Evolutionary conservation across 2,329 filamentous ascomycete species (phyloP), one percentile per base, ranked within the genome.

Genomic region (Cladosporium sp.): DNA sequence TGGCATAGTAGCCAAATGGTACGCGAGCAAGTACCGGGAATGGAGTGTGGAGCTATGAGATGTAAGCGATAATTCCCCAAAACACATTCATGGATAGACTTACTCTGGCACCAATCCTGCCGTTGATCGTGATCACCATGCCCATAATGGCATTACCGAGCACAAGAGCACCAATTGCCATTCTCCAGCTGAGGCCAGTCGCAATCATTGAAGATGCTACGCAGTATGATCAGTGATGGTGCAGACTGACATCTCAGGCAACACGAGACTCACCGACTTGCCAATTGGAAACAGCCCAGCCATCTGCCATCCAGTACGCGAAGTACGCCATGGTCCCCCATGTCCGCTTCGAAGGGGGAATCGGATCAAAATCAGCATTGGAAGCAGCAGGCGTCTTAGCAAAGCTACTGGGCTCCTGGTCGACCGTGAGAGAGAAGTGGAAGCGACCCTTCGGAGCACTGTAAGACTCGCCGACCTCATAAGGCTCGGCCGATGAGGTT

Each of bases 1-100:
- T 72, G 69, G 84, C 84, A 80, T 83, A 86, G 75, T 86, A 86
- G 0, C 85, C 85, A 79, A 84, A 87, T 47, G 80, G 81, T 12
- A 83, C 82, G 36, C 85, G 82, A 0, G 84, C 80, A 28, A 86
- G 80, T 5, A 86, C 84, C 0, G 84, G 83, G 70, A 87, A 87
- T 0, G 84, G 84, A 10, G 81, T 80, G 71, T 86, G 83, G 68
- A 85, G 80, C 73, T 77, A 75, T 15, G 74, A 73, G 26, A 75
- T 76, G 59, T 87, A 79, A 41, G 84, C 81, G 67, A 36, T 38
- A 1, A 14, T 54, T n/a, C 10, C 8, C 18, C 15, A 30, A 49
- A 21, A 4, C 14, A 26, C 21, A 24, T 15, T 24, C 15, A 28
- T 18, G 12, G 2, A 36, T 1, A 14, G 4, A 59, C 65, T 83